A percentile compares a stretch with the other conserved stretches of the same genome.
These are phyloP conservation scores for Penicillium canariense DNA, from an alignment of 495 filamentous ascomycete genomes.

Conservation along the genomic window DNA sequence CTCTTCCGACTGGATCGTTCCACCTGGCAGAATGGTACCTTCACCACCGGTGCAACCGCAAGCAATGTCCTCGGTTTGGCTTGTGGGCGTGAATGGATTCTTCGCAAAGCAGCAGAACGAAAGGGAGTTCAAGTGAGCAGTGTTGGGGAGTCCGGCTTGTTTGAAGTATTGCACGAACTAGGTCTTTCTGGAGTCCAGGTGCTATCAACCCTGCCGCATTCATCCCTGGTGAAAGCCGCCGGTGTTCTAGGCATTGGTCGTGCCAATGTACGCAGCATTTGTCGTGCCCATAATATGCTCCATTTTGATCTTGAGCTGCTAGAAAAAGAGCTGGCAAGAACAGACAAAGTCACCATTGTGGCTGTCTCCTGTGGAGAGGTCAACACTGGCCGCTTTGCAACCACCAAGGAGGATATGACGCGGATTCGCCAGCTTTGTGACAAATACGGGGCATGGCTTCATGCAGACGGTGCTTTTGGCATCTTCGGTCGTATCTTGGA, in stretches of 20 bases:
- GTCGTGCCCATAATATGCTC: conserved; percentile 54
- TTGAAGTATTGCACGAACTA: conserved; percentile 60
- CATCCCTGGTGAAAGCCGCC: conserved; percentile 78
- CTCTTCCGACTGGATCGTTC: conserved; percentile 60
- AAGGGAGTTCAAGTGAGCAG: conserved; percentile 39
- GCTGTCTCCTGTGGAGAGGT: conserved; percentile 83
- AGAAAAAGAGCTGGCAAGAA: conserved; percentile 49
- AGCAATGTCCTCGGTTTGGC: conserved; percentile 82
- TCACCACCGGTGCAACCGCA: conserved; percentile 87
- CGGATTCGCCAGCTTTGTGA: conserved; percentile 68
- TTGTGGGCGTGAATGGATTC: conserved; percentile 67
- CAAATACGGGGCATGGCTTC: conserved; percentile 77
- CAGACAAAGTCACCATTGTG: conserved; percentile 65
- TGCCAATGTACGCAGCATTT: conserved; percentile 60
- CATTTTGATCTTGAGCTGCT: conserved; percentile 63
- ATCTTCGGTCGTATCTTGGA: conserved; percentile 71
- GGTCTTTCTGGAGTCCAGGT: conserved; percentile 68
- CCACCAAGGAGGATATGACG: conserved; percentile 56
- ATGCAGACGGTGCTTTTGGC: conserved; percentile 90
- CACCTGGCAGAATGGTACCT: conserved; percentile 55
- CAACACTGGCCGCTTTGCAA: conserved; percentile 85
- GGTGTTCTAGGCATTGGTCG: conserved; percentile 77
- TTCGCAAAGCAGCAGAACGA: conserved; percentile 43
- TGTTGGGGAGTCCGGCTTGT: conserved; percentile 67
- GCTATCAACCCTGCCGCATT: conserved; percentile 78